These are phyloP conservation scores for Rhamnella rubrinervis DNA, from an alignment of 331 rosid genomes.

Conservation along the genomic window DNA sequence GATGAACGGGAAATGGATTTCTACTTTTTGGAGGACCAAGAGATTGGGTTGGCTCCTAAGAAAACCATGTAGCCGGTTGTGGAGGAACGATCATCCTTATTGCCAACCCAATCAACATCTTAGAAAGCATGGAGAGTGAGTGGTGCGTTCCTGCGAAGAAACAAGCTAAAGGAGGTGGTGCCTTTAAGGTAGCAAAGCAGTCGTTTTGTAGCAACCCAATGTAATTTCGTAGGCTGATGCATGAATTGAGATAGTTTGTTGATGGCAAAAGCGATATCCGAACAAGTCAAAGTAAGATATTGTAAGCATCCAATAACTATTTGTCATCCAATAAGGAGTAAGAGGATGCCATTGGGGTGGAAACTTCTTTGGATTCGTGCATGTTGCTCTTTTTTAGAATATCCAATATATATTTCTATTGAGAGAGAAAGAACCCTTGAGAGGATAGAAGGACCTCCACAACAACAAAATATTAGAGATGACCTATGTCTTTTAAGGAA, in stretches of 20 bases:
- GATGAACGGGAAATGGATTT: too few species aligned
- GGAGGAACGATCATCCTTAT: too few species aligned
- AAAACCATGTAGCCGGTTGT: too few species aligned
- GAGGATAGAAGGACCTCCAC: background rate
- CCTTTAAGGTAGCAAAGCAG: background rate
- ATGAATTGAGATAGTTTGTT: constrained; percentile 2
- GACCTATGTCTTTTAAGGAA: background rate
- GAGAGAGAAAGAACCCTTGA: background rate
- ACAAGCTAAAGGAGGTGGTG: background rate
- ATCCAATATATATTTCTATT: background rate
- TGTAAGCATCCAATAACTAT: background rate
- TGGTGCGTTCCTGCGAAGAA: background rate
- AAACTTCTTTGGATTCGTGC: background rate
- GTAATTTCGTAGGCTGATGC: background rate
- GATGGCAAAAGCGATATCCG: background rate
- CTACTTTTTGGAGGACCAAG: too few species aligned
- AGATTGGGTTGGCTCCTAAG: too few species aligned
- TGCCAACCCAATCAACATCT: background rate
- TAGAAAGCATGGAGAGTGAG: background rate
- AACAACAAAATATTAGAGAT: background rate
- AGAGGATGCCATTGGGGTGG: background rate
- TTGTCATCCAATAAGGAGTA: background rate
- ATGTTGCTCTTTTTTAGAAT: background rate
- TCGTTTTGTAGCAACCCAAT: background rate
- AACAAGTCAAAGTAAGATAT: background rate